Evolutionary conservation across 306 rosid species (phyloP), one percentile per base, ranked within the genome.

Genomic region (Pterocarpus santalinus): DNA sequence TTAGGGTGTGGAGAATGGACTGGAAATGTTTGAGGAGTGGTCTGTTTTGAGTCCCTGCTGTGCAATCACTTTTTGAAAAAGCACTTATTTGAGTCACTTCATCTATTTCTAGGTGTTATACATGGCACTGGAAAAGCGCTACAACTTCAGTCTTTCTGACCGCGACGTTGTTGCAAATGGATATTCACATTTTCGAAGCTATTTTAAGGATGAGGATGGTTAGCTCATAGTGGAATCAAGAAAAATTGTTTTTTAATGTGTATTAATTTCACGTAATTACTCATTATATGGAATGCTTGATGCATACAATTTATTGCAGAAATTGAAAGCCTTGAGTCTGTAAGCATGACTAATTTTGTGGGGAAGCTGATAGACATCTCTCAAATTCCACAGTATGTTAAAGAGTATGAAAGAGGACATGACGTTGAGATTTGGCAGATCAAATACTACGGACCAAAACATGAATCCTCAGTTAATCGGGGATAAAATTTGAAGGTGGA

Each of bases 371-470:
- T 89, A 10, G 96, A 90, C 79, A 71, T 90, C 2, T 60, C 85
- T 80, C 81, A 86, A 68, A 84, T 91, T 86, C 97, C 98, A 7
- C 91, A 90, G 53, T 90, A 93, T 65, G 85, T 88, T 49, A 70
- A 85, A 61, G 91, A 85, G 62, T 95, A 91, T 64, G 91, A 87
- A 32, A 83, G 98, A 90, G 97, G 97, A 72, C 61, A 30, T 13
- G 97, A 90, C 12, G 93, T 91, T 13, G 98, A 95, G 86, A 75
- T 91, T 78, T 95, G 99, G 98, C 73, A 85, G 89, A 93, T 95
- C 58, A 86, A 89, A 77, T 90, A 74, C 72, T 64, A 43, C 36
- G 33, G 80, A 38, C 85, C 84, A 39, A 81, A 62, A 51, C 84
- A 67, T 61, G 78, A 53, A 72, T n/a, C 76, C 70, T 83, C 76